Base-by-base conservation (phyloP, 2,329 filamentous ascomycete genomes). In the Aureobasidium sp. region DNA sequence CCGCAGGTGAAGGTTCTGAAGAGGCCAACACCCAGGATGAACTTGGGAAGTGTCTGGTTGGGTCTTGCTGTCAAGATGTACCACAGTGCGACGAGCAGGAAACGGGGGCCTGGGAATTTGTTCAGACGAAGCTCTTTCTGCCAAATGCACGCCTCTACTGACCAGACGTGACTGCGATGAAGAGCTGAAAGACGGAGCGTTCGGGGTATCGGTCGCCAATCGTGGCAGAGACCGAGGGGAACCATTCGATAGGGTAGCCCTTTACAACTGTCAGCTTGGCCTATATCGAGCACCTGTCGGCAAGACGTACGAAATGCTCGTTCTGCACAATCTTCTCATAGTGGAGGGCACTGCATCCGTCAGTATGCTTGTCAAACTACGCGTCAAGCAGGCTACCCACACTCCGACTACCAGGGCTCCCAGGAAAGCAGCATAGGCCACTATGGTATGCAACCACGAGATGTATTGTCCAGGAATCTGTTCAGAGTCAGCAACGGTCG, bases 241-340 rank as follows among this genome's bases (percentile, higher is more conserved):
- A 74, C 72, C 72, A 74, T 66, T 74, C 72, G 57, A 71, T 64
- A 2, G 72, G 72, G 71, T 95, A 96, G 67, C 90, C 90, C 73
- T 75, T 58, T 17, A 63, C 69, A 64, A 68, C 64, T 63, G 38
- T 54, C 25, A 45, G 31, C 46, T 8, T 17, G 42, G 62, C 45
- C 45, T 21, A 31, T 45, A 19, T 15, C 17, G 62, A 27, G 40
- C 29, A 35, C 29, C 49, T 40, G 37, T 21, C 31, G 37, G n/a
- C 27, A 50, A 21, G 43, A 73, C 76, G 68, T 65, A 80, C 78
- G 74, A 91, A 95, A 77, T 92, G 89, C 75, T 99, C 91, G 75
- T 99, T 99, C 75, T 96, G 81, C 60, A 99, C 94, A 67, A 99
- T 99, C 79, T 99, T 99, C 71, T 88, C 84, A 77, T 94, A 97